Conservation (phyloP, 2,329 filamentous ascomycete species). For the Beauveria asiatica region DNA sequence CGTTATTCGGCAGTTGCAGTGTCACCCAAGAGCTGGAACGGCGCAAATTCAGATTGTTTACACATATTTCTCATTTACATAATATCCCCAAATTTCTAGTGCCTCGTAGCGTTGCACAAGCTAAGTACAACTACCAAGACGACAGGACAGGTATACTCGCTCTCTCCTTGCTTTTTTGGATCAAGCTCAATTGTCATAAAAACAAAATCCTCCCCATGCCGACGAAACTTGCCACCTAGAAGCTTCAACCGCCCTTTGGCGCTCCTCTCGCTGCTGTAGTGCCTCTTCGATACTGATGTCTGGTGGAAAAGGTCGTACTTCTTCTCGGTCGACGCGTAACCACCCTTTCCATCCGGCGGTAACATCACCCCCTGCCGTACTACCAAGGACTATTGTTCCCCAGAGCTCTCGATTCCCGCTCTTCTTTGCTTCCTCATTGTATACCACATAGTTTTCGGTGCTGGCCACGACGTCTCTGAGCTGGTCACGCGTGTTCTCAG, state of each 20-base stretch:
- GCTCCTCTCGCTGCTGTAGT: conserved; percentile 29
- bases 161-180: background rate
- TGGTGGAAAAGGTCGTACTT: conserved; percentile 29
- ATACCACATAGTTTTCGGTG: conserved; percentile 42
- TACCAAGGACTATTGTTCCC: conserved; percentile 48
- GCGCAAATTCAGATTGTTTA: too few species aligned
- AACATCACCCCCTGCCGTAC: conserved; percentile 25
- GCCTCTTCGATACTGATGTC: conserved; percentile 38
- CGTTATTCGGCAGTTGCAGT: background rate
- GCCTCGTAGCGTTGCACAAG: too few species aligned
- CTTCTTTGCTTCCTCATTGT: conserved; percentile 29
- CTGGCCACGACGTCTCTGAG: conserved; percentile 30
- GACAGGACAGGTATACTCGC: background rate
- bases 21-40: conserved; percentile 10
- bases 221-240: conserved; percentile 40
- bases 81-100: too few species aligned
- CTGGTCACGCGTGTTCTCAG: conserved; percentile 20
- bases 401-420: conserved; percentile 44
- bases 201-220: conserved; percentile 41
- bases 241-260: conserved; percentile 32
- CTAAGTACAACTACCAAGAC: too few species aligned
- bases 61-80: too few species aligned
- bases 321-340: conserved; percentile 40
- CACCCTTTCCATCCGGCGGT: conserved; percentile 37
- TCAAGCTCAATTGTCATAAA: conserved; percentile 17